Conservation (phyloP, 306 rosid species). For the Phaseolus lunatus region DNA sequence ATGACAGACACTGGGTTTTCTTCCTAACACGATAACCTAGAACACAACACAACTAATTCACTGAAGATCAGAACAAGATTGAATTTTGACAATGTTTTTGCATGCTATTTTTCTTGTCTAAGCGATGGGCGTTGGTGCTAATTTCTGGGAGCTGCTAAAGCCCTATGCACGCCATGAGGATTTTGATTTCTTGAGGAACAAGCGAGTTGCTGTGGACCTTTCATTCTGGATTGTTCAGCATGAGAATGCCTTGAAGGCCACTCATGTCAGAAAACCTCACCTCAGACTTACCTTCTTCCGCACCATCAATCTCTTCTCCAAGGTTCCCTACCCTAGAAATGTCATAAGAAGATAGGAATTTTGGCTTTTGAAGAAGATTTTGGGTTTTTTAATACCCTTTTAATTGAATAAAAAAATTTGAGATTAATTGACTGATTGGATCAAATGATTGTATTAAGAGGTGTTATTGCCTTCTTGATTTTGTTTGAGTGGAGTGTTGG, state of each 20-base stretch:
- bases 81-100: constrained; percentile 33
- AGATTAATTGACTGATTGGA: neutral
- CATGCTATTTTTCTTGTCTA: constrained; percentile 35
- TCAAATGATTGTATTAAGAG: neutral
- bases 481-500: neutral
- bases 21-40: constrained; percentile 40
- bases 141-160: constrained; percentile 88
- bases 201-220: constrained; percentile 94
- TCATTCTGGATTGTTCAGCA: constrained; percentile 93
- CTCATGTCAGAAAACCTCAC: constrained; percentile 66
- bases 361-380: neutral
- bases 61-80: neutral
- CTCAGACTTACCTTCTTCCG: constrained; percentile 84
- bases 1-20: constrained; percentile 24
- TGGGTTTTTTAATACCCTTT: constrained; percentile 15
- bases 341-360: neutral
- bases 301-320: constrained; percentile 80
- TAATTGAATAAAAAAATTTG: neutral
- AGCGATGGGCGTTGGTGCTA: constrained; percentile 82
- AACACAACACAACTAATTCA: neutral
- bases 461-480: neutral
- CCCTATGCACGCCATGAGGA: constrained; percentile 79
- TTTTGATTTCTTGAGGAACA: constrained; percentile 88
- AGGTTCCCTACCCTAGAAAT: constrained; percentile 51
- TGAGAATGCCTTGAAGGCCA: constrained; percentile 66